Conservation (phyloP, 257 asterid species). For the Solanum microdontum region DNA sequence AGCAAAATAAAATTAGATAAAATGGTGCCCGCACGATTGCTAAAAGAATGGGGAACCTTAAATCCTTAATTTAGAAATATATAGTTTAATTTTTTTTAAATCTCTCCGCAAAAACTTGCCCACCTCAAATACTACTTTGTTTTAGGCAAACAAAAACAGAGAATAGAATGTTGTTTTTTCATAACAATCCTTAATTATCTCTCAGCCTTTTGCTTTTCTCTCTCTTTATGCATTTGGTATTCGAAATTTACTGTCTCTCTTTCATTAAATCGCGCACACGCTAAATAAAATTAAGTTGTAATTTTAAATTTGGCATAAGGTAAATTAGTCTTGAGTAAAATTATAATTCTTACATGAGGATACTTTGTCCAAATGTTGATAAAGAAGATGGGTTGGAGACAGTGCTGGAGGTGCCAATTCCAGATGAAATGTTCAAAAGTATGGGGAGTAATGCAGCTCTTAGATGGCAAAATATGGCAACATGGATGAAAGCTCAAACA, state of each 20-base stretch:
- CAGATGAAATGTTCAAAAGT: slow-evolving; percentile 78
- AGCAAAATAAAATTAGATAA: background rate
- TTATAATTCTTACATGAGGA: slow-evolving; percentile 41
- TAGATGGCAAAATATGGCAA: slow-evolving; percentile 90
- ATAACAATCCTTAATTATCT: slow-evolving; percentile 7
- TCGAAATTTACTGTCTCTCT: background rate
- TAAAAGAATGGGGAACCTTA: slow-evolving; percentile 16
- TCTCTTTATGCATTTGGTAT: background rate
- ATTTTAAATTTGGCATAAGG: background rate
- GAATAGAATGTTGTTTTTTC: background rate
- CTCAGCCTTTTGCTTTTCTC: background rate
- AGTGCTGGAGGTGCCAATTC: slow-evolving; percentile 80
- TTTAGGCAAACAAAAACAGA: background rate
- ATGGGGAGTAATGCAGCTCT: slow-evolving; percentile 56
- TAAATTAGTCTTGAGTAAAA: background rate
- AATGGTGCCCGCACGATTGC: slow-evolving; percentile 15
- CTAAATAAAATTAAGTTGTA: background rate
- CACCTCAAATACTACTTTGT: background rate
- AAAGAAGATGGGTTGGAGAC: slow-evolving; percentile 76
- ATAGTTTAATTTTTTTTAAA: background rate
- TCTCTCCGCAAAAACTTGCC: background rate
- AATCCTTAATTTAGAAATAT: background rate
- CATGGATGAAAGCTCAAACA: slow-evolving; percentile 93
- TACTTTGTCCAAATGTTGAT: slow-evolving; percentile 77
- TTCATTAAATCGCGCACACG: background rate